These are phyloP conservation scores for Citrus unshiu DNA, from an alignment of 345 rosid species.

Conservation along the genomic window DNA sequence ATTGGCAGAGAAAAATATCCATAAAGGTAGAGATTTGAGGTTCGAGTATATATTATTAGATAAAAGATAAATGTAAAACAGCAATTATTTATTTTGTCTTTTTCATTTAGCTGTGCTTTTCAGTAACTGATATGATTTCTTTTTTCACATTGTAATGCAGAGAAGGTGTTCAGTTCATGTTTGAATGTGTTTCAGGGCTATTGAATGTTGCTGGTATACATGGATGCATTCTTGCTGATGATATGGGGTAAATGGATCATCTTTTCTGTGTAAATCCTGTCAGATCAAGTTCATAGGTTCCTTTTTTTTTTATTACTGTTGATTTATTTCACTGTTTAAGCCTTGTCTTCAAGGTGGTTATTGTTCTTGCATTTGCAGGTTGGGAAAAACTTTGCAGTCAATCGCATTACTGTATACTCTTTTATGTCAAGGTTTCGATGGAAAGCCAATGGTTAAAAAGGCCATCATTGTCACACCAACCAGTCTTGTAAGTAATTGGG, in stretches of 20 bases:
- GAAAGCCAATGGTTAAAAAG: constrained; percentile 88
- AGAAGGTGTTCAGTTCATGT: constrained; percentile 99
- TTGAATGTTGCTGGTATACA: constrained; percentile 45
- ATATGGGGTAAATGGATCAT: constrained; percentile 78
- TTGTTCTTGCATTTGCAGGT: constrained; percentile 47
- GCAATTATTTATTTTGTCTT: background rate
- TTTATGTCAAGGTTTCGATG: constrained; percentile 87
- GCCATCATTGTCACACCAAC: constrained; percentile 97
- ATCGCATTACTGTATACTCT: constrained; percentile 86
- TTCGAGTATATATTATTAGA: background rate
- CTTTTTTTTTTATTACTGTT: background rate
- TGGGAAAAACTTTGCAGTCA: constrained; percentile 98
- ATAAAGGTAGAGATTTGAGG: background rate
- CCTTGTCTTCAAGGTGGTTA: constrained; percentile 5
- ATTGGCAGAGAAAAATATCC: constrained; percentile 2
- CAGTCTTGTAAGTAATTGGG: constrained; percentile 99
- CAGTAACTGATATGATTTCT: constrained; percentile 12
- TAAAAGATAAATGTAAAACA: background rate
- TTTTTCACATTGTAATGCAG: constrained; percentile 42
- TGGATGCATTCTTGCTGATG: constrained; percentile 99
- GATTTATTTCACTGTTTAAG: background rate
- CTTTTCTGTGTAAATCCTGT: constrained; percentile 7
- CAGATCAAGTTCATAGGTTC: background rate
- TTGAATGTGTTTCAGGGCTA: constrained; percentile 88
- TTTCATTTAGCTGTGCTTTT: constrained; percentile 3